Base-by-base conservation (phyloP, 768 basidiomycete species). In the Mycena crocata region DNA sequence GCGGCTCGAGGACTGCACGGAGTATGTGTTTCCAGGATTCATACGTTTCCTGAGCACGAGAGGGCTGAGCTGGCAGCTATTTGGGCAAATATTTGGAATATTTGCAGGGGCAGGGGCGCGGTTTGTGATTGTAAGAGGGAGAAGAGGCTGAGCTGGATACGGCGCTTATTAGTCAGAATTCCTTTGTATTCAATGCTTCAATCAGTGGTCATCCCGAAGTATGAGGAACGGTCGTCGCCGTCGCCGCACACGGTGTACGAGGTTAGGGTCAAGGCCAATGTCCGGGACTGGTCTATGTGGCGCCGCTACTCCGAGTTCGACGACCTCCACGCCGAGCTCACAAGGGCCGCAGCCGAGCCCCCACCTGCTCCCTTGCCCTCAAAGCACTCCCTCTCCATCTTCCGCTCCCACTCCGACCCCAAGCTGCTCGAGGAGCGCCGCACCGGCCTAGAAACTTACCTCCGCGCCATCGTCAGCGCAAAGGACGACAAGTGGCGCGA, bases 261-360 rank as follows among this genome's bases (percentile, higher is more conserved):
- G 67, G 92, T 97, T 76, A 87, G 91, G 73, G 90, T 98, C 71
- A 89, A 93, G 71, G 95, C 95, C 8, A 90, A 94, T 60, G 93
- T 95, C 31, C 90, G 93, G 66, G 91, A 94, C 75, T 98, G 96
- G 96, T 89, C 92, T 62, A 93, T 98, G 85, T 93, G 93, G 89
- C 85, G 92, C 63, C 92, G 97, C 54, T 99, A 98, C 81, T 96
- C 94, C 45, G 95, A 98, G 80, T 99, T 99, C 80, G 90, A 87
- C 74, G 90, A 94, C 72, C 89, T 99, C 9, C 87, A 96, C 77
- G 86, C 87, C 10, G 92, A 96, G 73, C 88, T 98, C 72, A 85
- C 86, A 30, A 90, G 37, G 65, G 87, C 90, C n/a, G 87, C 87
- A n/a, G 90, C 90, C 19, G 86, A 89, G n/a, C 80, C 90, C 23